Percentiles rank a stretch among this genome's conserved stretches.
phyloP scores from a whole-genome alignment of 768 basidiomycete species.

The Stropharia rugosoannulata region DNA sequence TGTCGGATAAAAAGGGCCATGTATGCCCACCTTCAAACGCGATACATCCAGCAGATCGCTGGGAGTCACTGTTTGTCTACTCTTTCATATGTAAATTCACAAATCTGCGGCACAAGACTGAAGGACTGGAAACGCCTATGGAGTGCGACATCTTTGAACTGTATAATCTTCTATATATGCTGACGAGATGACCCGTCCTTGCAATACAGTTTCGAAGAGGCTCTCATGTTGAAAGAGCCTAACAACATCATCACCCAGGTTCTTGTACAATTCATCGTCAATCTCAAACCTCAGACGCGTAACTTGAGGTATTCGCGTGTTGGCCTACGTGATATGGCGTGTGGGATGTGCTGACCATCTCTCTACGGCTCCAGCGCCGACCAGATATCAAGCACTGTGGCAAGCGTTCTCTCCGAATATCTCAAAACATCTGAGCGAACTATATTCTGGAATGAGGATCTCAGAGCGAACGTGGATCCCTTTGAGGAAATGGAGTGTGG shows the following conservation, averaged over 20 bases:
- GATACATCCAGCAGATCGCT: constrained; percentile 75
- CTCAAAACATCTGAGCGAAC: constrained; percentile 74
- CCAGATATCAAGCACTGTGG: constrained; percentile 78
- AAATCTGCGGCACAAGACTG: constrained; percentile 67
- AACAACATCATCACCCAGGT: constrained; percentile 73
- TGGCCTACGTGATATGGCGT: constrained; percentile 21
- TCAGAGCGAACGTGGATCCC: constrained; percentile 69
- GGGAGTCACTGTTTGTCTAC: constrained; percentile 87
- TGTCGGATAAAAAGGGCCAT: constrained; percentile 39
- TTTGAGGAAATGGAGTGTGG: constrained; percentile 65
- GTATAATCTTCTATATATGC: constrained; percentile 3
- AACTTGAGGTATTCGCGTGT: constrained; percentile 74
- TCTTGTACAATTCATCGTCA: constrained; percentile 74
- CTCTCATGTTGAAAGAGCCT: constrained; percentile 69
- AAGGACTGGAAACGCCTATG: constrained; percentile 78
- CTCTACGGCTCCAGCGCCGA: constrained; percentile 58
- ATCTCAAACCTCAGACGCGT: constrained; percentile 86
- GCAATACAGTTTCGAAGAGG: constrained; percentile 70
- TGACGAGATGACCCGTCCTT: constrained; percentile 12
- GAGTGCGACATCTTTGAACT: constrained; percentile 57
- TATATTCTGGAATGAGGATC: constrained; percentile 77
- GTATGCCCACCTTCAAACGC: constrained; percentile 62
- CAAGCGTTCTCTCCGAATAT: constrained; percentile 66
- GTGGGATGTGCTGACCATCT: constrained; percentile 25
- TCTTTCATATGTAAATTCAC: constrained; percentile 86